Conservation (phyloP, 257 asterid genomes). For the Rauvolfia tetraphylla region DNA sequence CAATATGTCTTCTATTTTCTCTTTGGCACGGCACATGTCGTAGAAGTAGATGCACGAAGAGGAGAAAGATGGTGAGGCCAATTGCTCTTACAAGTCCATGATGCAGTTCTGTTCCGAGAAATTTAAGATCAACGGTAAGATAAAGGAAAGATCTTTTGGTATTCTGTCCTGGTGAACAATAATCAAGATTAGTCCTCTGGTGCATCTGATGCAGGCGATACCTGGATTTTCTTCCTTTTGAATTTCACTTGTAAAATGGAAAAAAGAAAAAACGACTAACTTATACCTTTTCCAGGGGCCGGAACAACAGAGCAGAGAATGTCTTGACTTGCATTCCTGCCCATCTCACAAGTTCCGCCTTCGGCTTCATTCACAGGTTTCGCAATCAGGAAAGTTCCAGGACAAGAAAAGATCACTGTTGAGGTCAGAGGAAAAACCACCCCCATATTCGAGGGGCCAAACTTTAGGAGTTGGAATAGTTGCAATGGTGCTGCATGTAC, state of each 20-base stretch:
- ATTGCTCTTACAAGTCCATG: neutral
- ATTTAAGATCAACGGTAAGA: neutral
- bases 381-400: slow-evolving; percentile 36
- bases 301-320: slow-evolving; percentile 21
- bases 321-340: slow-evolving; percentile 10
- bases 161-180: too few species aligned
- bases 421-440: slow-evolving; percentile 17
- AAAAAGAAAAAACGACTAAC: too few species aligned
- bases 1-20: too few species aligned
- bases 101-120: neutral
- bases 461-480: slow-evolving; percentile 32
- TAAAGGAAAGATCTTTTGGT: too few species aligned
- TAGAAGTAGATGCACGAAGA: neutral
- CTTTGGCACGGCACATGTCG: too few species aligned
- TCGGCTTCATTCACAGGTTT: slow-evolving; percentile 36
- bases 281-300: neutral
- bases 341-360: slow-evolving; percentile 24
- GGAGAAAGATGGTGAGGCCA: neutral
- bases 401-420: slow-evolving; percentile 33
- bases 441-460: neutral
- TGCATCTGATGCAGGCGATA: too few species aligned
- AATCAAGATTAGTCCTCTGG: too few species aligned
- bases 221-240: too few species aligned
- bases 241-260: too few species aligned
- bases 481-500: neutral